These are phyloP conservation scores for Rhytidiadelphus loreus DNA, from an alignment of 225 moss, liverwort and hornwort species.

Conservation along the genomic window DNA sequence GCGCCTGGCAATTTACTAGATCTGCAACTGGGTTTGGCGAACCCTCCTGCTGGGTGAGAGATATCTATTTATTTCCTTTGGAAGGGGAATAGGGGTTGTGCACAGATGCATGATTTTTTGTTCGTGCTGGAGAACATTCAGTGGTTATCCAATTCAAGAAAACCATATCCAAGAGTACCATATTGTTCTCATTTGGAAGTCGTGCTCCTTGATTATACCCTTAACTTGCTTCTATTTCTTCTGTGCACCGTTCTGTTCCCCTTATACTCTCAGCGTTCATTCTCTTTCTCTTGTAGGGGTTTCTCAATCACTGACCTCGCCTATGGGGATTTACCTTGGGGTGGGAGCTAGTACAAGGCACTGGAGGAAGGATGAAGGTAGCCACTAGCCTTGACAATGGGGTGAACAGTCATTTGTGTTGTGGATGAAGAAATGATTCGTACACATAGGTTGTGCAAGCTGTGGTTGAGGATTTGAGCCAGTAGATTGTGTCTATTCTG, in stretches of 20 bases:
- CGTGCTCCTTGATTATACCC: not conserved
- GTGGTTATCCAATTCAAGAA: constrained; percentile 2
- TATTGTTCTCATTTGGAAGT: constrained; percentile 7
- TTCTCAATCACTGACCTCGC: constrained; percentile 9
- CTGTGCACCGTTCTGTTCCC: not conserved
- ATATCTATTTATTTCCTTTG: not conserved
- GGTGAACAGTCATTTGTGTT: not conserved
- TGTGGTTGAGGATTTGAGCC: not conserved
- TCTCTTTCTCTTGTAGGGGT: not conserved
- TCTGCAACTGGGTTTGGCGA: constrained; percentile 69
- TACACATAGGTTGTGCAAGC: not conserved
- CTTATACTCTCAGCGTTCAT: not conserved
- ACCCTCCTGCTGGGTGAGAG: constrained; percentile 18
- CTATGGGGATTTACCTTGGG: not conserved
- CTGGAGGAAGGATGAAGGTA: not conserved
- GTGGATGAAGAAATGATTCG: not conserved
- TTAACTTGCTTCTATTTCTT: not conserved
- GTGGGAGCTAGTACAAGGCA: not conserved
- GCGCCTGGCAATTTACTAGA: constrained; percentile 34
- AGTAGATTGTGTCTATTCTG: not conserved
- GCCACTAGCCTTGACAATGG: not conserved
- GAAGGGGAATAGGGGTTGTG: not conserved
- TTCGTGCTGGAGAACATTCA: not conserved
- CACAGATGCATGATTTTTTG: not conserved
- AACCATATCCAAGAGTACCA: not conserved